Conservation (phyloP, 2,329 filamentous ascomycete species). For the Uncinocarpus reesii region DNA sequence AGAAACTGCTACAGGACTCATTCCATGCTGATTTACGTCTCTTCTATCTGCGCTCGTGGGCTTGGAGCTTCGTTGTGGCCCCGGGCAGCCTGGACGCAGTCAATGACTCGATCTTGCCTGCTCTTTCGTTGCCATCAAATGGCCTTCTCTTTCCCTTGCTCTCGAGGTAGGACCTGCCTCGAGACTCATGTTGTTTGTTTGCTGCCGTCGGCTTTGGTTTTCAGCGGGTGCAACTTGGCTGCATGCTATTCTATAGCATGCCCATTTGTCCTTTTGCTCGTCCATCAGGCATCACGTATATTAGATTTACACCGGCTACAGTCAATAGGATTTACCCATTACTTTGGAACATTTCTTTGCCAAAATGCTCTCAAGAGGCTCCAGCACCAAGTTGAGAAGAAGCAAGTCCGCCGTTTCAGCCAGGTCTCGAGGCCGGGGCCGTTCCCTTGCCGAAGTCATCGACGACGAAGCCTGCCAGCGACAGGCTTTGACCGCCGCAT, state of each 20-base stretch:
- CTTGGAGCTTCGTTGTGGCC: not conserved
- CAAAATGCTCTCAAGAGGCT: slow-evolving; percentile 23
- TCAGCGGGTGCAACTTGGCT: not conserved
- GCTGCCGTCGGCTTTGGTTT: not conserved
- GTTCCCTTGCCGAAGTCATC: slow-evolving; percentile 21
- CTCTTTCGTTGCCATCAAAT: not conserved
- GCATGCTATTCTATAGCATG: not conserved
- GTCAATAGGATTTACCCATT: slow-evolving; percentile 2
- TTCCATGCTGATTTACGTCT: too few relatives aligned
- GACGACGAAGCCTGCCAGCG: slow-evolving; percentile 25
- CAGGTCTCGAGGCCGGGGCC: slow-evolving; percentile 22
- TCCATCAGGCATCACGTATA: not conserved
- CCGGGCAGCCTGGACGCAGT: not conserved
- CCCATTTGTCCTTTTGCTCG: not conserved
- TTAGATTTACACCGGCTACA: not conserved
- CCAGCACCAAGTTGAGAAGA: slow-evolving; percentile 27
- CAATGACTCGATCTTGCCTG: not conserved
- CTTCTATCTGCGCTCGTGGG: too few relatives aligned
- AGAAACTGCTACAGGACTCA: too few relatives aligned
- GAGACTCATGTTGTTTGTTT: not conserved
- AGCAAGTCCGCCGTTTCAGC: slow-evolving; percentile 34
- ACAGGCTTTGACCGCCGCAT: slow-evolving; percentile 35
- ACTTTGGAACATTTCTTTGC: not conserved
- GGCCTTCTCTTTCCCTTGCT: not conserved
- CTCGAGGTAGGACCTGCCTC: not conserved